A percentile compares a stretch with the other conserved stretches of the same genome.
phyloP scores from a whole-genome alignment of 495 filamentous ascomycete species.

The Cercophora samala region DNA sequence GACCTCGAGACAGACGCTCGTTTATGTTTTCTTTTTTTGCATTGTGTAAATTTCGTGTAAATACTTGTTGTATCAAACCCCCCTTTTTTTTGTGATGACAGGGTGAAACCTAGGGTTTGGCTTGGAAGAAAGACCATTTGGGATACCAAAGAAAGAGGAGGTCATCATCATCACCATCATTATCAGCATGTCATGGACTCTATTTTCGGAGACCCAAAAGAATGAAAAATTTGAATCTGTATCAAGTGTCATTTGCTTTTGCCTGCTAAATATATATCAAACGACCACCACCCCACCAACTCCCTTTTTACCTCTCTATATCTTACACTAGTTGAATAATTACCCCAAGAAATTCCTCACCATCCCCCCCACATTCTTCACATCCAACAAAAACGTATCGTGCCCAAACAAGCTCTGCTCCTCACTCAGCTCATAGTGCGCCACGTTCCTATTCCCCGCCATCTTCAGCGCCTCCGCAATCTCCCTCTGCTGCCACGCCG shows the following conservation, averaged over 20 bases:
- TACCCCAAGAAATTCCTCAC: conserved; percentile 72
- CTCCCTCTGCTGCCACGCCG: conserved; percentile 97
- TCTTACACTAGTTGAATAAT: conserved; percentile 1
- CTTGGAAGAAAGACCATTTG: neutral
- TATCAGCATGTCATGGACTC: neutral
- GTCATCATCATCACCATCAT: neutral
- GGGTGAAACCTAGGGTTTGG: too few species aligned
- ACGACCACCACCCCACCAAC: neutral
- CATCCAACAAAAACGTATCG: conserved; percentile 91
- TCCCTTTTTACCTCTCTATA: conserved; percentile 5
- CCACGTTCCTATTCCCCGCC: conserved; percentile 72
- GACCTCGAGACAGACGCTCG: neutral
- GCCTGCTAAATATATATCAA: neutral
- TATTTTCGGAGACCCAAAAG: neutral
- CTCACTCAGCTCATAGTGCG: conserved; percentile 87
- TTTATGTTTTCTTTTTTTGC: conserved; percentile 2
- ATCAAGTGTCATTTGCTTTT: neutral
- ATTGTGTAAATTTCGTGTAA: neutral
- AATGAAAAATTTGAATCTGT: neutral
- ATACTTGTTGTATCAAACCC: neutral
- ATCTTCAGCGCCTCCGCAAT: conserved; percentile 78
- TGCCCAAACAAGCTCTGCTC: conserved; percentile 92
- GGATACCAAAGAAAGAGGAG: neutral
- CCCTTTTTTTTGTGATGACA: neutral
- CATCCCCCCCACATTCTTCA: conserved; percentile 84